phyloP scores from a whole-genome alignment of 306 rosid species.

The Leucaena leucocephala region DNA sequence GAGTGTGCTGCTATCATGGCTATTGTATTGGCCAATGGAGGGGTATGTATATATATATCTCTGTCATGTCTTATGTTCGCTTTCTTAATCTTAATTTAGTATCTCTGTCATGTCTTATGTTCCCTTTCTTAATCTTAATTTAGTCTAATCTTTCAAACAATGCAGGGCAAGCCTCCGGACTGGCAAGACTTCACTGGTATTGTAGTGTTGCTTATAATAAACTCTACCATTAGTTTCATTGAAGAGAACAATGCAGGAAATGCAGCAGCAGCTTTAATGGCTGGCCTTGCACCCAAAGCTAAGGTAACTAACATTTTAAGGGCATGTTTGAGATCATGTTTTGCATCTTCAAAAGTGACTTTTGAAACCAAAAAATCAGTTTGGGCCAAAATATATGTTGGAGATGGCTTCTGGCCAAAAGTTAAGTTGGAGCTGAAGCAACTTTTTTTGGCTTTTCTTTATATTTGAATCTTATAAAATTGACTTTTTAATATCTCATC shows the following conservation, averaged over 20 bases:
- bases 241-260: constrained; percentile 96
- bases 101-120: too few relatives aligned
- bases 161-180: constrained; percentile 82
- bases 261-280: constrained; percentile 95
- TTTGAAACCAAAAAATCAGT: too few relatives aligned
- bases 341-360: too few relatives aligned
- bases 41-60: constrained; percentile 50
- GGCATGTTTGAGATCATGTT: too few relatives aligned
- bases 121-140: background rate
- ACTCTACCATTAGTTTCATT: constrained; percentile 90
- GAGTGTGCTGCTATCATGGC: constrained; percentile 91
- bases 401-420: too few relatives aligned
- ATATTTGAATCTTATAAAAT: too few relatives aligned
- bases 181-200: constrained; percentile 93
- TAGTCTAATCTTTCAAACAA: constrained; percentile 13
- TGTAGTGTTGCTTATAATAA: constrained; percentile 68
- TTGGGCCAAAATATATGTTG: too few relatives aligned
- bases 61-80: background rate
- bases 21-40: constrained; percentile 87
- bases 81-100: background rate
- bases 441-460: too few relatives aligned
- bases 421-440: too few relatives aligned
- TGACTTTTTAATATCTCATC: too few relatives aligned
- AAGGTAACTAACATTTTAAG: constrained; percentile 52
- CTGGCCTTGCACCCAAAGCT: constrained; percentile 95